phyloP scores from a whole-genome alignment of 2,329 filamentous ascomycete genomes.

The Cyphellophora attinorum region DNA sequence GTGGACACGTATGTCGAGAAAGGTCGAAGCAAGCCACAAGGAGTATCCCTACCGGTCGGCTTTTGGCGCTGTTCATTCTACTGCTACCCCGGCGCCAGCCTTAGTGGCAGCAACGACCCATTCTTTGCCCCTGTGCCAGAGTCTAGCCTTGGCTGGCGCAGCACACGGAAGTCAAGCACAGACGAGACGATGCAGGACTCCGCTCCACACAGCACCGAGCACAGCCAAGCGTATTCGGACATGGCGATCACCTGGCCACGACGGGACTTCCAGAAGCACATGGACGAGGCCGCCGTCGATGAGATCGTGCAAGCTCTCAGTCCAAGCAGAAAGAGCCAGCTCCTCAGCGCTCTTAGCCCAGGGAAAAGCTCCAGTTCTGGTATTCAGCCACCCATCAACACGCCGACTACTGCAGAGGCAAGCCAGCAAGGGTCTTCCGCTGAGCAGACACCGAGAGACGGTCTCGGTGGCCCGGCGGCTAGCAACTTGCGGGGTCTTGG shows the following conservation, averaged over 20 bases:
- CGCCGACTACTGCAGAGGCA: constrained; percentile 2
- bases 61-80: neutral
- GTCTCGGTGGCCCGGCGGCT: neutral
- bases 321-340: constrained; percentile 9
- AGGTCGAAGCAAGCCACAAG: neutral
- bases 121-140: constrained; percentile 2
- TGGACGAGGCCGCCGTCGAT: constrained; percentile 30
- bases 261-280: constrained; percentile 23
- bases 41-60: neutral
- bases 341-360: constrained; percentile 29
- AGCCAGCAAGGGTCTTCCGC: neutral
- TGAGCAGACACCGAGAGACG: neutral
- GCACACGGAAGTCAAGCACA: constrained; percentile 22
- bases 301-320: constrained; percentile 16
- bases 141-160: constrained; percentile 3
- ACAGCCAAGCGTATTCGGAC: constrained; percentile 31
- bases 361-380: constrained; percentile 19
- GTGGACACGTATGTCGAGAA: neutral
- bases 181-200: constrained; percentile 43
- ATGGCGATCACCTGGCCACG: constrained; percentile 28
- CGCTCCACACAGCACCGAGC: constrained; percentile 27
- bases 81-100: no score
- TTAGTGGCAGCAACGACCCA: constrained; percentile 2
- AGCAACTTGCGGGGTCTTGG: neutral
- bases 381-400: constrained; percentile 12